Conservation (phyloP, 306 rosid genomes). For the Rosa rugosa region DNA sequence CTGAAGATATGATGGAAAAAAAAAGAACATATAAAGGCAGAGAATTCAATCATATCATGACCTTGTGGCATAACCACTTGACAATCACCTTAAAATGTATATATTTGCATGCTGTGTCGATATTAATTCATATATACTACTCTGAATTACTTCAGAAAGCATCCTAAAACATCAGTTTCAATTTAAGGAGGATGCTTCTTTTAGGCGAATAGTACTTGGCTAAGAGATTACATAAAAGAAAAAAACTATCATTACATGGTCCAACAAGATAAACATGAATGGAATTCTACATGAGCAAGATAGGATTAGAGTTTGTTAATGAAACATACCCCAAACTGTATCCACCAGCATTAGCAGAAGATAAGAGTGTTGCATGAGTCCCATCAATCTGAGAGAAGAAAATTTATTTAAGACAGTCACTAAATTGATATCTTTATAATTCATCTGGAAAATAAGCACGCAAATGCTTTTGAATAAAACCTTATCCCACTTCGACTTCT, state of each 20-base stretch:
- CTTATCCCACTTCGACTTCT: constrained; percentile 62
- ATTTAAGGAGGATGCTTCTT: neutral
- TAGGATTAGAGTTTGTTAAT: constrained; percentile 9
- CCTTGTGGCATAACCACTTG: neutral
- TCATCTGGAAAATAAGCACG: constrained; percentile 8
- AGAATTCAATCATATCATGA: neutral
- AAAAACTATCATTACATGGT: neutral
- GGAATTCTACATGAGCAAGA: constrained; percentile 10
- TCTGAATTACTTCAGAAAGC: neutral
- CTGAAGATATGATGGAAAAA: neutral
- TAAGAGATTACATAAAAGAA: neutral
- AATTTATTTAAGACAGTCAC: constrained; percentile 24
- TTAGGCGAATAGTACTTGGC: neutral
- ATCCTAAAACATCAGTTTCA: neutral
- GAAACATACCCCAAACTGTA: constrained; percentile 79
- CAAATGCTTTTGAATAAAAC: constrained; percentile 25
- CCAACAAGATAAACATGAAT: constrained; percentile 12
- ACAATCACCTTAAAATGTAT: neutral
- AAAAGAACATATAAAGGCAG: neutral
- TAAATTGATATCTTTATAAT: constrained; percentile 9
- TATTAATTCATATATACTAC: neutral
- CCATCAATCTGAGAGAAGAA: constrained; percentile 68
- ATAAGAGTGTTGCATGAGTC: constrained; percentile 62
- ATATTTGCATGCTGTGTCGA: neutral
- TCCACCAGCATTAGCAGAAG: constrained; percentile 81